Evolutionary conservation across 129 eudicot species (phyloP), one percentile per base, ranked within the genome.

Genomic region (Solidago caesia): DNA sequence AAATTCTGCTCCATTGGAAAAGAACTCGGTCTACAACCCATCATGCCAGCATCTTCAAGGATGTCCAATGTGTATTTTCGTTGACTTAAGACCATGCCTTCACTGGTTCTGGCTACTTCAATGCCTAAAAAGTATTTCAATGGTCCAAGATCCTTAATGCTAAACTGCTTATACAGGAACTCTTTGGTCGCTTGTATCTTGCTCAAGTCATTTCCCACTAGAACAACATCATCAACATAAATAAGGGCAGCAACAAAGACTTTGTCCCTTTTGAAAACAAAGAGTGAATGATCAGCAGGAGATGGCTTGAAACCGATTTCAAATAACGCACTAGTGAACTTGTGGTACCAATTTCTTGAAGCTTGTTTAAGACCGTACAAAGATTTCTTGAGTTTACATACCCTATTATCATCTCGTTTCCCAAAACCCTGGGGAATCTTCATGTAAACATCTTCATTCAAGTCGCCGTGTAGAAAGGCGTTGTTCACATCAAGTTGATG

Each of bases 161-260:
- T 65, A 42, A 65, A 65, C 8, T 39, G 5, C 26, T n/a, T 65
- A 21, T 65, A 21, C 33, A 65, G 49, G 48, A 8, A 39, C 6
- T 7, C 10, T 44, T 65, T 65, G 49, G 5, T 15, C 5, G 39
- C 49, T 1, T 41, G 10, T 11, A 65, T 65, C 41, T 65, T 41
- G 2, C 6, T 65, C 2, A 4, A 7, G 9, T 66, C 5, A 13
- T 66, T 9, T 14, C 71, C 71, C n/a, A 21, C 52, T 3, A 44
- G 12, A 8, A 65, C 12, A 6, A 65, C 70, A 12, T 65, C 70
- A 42, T 65, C 70, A 41, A 65, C 70, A 12, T 65, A 65, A 1
- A 65, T 65, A 6, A 65, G 49, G 10, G 49, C 49, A 41, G 5
- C 21, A 42, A 65, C 3, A 41, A 65, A 65, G 4, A 44, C 41